phyloP scores from a whole-genome alignment of 192 early-diverging fungal species.

The Dissophora globulifera region DNA sequence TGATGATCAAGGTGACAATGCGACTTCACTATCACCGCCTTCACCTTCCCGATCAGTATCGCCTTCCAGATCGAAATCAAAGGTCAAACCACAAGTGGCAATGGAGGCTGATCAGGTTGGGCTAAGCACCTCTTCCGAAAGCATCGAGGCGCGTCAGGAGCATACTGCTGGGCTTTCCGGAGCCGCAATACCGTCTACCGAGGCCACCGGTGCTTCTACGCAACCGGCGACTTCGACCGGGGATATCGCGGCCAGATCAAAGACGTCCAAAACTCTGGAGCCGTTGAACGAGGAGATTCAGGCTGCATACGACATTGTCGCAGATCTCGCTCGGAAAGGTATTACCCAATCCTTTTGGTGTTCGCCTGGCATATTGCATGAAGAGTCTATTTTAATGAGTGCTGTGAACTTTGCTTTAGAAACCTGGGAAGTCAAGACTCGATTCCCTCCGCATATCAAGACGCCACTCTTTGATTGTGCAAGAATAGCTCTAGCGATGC shows the following conservation, averaged over 20 bases:
- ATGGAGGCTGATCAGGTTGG: neutral
- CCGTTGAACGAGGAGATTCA: conserved; percentile 52
- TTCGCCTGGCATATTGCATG: neutral
- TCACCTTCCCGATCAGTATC: conserved; percentile 14
- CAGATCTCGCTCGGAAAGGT: conserved; percentile 47
- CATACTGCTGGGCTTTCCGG: too few relatives aligned
- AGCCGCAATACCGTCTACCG: neutral
- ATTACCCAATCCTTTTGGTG: neutral
- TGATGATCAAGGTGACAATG: conserved; percentile 6
- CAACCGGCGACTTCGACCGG: neutral
- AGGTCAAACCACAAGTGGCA: conserved; percentile 13
- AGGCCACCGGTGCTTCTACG: neutral
- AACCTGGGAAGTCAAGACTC: conserved; percentile 60
- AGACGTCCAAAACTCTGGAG: conserved; percentile 10
- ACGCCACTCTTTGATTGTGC: conserved; percentile 46
- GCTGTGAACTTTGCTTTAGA: conserved; percentile 37
- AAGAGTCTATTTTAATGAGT: neutral
- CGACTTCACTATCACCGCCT: conserved; percentile 20
- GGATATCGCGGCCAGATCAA: neutral
- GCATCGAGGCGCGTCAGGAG: neutral
- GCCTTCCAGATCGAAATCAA: conserved; percentile 22
- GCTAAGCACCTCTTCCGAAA: neutral
- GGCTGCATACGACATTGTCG: conserved; percentile 28
- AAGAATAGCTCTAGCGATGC: conserved; percentile 23
- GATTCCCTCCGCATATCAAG: conserved; percentile 58